phyloP scores from a whole-genome alignment of 805 yeast species.

The Torulaspora microellipsoides region DNA sequence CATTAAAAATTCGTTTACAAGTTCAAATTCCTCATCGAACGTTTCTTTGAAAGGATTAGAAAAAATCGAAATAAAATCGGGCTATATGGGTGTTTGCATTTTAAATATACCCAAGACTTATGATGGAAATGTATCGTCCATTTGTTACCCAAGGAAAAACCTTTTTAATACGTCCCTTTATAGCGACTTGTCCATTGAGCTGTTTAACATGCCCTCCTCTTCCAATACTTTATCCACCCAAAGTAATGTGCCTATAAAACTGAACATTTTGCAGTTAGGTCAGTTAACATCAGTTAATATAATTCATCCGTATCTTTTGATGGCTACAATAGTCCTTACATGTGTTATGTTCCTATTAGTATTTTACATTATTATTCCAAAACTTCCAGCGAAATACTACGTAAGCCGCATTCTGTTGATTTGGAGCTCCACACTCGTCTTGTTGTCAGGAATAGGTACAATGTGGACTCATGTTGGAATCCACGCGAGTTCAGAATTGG shows the following conservation, averaged over 20 bases:
- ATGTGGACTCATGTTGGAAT: conserved; percentile 60
- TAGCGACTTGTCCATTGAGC: conserved; percentile 25
- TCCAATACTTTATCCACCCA: conserved; percentile 29
- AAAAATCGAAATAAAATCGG: conserved; percentile 44
- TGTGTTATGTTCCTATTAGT: conserved; percentile 39
- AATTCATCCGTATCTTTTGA: conserved; percentile 51
- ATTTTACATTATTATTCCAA: conserved; percentile 45
- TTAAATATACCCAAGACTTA: conserved; percentile 30
- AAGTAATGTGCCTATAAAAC: conserved; percentile 10
- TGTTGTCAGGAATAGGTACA: conserved; percentile 62
- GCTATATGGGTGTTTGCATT: conserved; percentile 56
- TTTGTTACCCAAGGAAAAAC: conserved; percentile 29
- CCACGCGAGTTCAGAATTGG: conserved; percentile 40
- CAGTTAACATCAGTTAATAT: conserved; percentile 41
- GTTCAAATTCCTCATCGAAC: conserved; percentile 27
- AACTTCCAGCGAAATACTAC: conserved; percentile 40
- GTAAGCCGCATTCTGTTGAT: conserved; percentile 30
- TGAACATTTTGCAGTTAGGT: conserved; percentile 48
- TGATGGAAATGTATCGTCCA: conserved; percentile 10
- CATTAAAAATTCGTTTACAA: conserved; percentile 37
- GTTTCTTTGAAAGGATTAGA: conserved; percentile 29
- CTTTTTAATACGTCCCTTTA: conserved; percentile 21
- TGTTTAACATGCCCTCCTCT: conserved; percentile 20
- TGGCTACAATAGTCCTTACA: conserved; percentile 44
- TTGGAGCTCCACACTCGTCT: conserved; percentile 36